Conservation (phyloP, 2,329 filamentous ascomycete genomes). For the Alternaria gaisen region DNA sequence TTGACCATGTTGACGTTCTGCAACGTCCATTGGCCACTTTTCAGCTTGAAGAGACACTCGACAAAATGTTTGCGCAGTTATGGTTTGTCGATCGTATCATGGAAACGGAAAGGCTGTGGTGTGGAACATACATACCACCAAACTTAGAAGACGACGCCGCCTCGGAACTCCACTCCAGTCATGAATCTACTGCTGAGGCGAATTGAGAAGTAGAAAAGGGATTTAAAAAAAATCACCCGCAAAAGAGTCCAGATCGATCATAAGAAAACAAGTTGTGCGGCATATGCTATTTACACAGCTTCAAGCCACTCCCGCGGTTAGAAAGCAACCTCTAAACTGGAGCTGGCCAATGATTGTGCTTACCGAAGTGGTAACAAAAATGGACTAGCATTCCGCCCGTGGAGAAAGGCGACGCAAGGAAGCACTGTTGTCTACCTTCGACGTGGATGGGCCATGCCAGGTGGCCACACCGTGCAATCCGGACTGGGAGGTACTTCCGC, state of each 20-base stretch:
- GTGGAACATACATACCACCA: neutral
- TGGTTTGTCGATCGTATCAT: neutral
- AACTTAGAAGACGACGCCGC: no score
- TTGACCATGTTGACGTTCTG: neutral
- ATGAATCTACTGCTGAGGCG: neutral
- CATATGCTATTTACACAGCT: neutral
- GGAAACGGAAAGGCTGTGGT: neutral
- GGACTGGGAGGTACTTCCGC: neutral
- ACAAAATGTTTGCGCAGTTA: neutral
- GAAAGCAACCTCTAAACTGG: neutral
- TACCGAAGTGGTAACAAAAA: no score
- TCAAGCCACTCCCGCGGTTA: neutral
- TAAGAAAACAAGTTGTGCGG: neutral
- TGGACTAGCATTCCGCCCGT: no score
- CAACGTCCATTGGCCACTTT: neutral
- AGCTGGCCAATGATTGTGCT: no score
- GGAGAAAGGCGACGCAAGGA: neutral
- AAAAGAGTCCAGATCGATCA: neutral
- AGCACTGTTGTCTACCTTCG: neutral
- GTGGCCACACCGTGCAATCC: neutral
- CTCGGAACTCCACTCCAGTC: no score
- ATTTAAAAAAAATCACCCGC: neutral
- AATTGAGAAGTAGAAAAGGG: neutral
- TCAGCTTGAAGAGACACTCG: neutral
- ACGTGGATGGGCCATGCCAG: neutral